Base-by-base conservation (phyloP, 2,329 filamentous ascomycete genomes). In the Penicillium janthinellum region DNA sequence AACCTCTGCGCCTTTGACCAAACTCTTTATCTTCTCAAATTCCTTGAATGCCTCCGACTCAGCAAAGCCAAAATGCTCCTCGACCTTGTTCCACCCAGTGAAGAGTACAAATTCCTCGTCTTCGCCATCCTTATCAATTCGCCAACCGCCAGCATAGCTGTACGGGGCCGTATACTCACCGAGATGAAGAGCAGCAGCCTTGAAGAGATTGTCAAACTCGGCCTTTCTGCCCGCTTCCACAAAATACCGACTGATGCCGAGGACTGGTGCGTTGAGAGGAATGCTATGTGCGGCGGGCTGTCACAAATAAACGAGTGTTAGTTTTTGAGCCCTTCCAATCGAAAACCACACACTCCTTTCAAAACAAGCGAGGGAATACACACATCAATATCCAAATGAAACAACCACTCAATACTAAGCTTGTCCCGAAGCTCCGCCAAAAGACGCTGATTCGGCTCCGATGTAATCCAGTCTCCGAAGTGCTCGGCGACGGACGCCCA, bases 401-500 rank as follows among this genome's bases (percentile, higher is more conserved):
- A 72, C 64, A 83, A 69, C 74, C 76, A 80, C 10, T 75, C 71
- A 5, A 82, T 74, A 15, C 68, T 73, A 5, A 81, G n/a, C 15
- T 73, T 66, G 5, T 72, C 73, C 47, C 73, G 68, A 3, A 83
- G 59, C 17, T 66, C 61, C 10, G 66, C 63, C 2, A 83, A 64
- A 2, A 80, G 14, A 1, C 67, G 67, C 61, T 80, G 76, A 57
- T 83, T 83, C 0, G 71, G 72, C 12, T 67, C 45, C 0, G 78
- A 76, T 0, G 77, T 74, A 4, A 83, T 75, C 71, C 80, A 83
- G 1, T 74, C 68, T 1, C 75, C 67, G 57, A 74, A 67, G 54
- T 83, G 81, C 54, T 76, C 72, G 1, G 68, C 69, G 3, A 79
- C 65, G 3, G 77, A 81, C 1, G 75, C 70, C 81, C 81, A 83